Evolutionary conservation across 2,329 filamentous ascomycete species (phyloP).

Genomic region (Neonectria punicea): DNA sequence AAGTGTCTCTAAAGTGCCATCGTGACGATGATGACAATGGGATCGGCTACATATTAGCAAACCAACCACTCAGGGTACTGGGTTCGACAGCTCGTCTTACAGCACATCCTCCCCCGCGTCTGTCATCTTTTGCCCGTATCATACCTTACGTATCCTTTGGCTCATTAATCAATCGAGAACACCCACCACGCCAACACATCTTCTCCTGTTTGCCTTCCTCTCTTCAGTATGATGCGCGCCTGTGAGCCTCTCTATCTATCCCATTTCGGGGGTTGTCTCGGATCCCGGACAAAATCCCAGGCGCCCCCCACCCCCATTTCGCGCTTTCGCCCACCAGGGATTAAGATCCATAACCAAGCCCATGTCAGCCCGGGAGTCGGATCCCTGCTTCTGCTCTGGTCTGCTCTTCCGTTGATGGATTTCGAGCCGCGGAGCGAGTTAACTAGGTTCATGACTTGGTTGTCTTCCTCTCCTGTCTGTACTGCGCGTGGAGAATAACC

Average conservation of each 20-base stretch:
- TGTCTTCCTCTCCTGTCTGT: background rate
- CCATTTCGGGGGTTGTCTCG: background rate
- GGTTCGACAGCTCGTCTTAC: background rate
- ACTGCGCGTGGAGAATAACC: background rate
- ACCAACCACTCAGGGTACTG: background rate
- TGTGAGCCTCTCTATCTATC: background rate
- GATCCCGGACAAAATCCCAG: background rate
- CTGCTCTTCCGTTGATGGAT: background rate
- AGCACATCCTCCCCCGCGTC: background rate
- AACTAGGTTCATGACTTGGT: background rate
- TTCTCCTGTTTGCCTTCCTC: background rate
- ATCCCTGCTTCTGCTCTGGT: background rate
- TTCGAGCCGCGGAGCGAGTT: background rate
- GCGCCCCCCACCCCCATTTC: background rate
- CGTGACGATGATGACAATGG: background rate
- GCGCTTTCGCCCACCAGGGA: background rate
- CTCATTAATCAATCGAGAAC: background rate
- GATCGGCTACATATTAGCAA: background rate
- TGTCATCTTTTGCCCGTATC: background rate
- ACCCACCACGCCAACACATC: too few species aligned
- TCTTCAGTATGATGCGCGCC: background rate
- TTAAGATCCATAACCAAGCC: background rate
- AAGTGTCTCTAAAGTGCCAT: background rate
- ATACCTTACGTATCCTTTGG: background rate
- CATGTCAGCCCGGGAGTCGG: background rate